Evolutionary conservation across 306 rosid species (phyloP).

Genomic region (Macrotyloma uniflorum): DNA sequence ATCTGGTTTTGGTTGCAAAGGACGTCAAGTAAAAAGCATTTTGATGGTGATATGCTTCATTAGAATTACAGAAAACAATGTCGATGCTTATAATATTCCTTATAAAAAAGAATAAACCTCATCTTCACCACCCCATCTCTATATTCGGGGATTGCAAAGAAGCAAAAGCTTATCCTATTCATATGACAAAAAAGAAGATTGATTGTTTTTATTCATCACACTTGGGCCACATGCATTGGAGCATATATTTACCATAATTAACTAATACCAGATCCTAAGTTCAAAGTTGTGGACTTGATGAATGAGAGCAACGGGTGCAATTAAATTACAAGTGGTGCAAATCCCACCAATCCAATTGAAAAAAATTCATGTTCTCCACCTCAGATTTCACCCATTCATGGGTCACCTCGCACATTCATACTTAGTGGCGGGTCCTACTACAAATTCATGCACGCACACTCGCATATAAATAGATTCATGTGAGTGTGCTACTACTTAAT

Average conservation of each 20-base stretch:
- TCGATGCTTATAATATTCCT: constrained; percentile 38
- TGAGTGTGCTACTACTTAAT: background rate
- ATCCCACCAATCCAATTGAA: background rate
- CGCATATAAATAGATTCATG: constrained; percentile 31
- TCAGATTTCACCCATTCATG: constrained; percentile 14
- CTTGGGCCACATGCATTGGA: background rate
- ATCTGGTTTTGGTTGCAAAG: constrained; percentile 30
- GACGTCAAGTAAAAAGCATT: constrained; percentile 28
- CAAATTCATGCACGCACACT: background rate
- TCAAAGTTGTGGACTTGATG: background rate
- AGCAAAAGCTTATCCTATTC: background rate
- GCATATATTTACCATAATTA: background rate
- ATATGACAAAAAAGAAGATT: background rate
- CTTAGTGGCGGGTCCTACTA: constrained; percentile 39
- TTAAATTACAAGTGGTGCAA: background rate
- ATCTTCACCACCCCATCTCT: constrained; percentile 29
- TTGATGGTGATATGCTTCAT: background rate
- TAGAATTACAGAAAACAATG: constrained; percentile 14
- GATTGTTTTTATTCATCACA: background rate
- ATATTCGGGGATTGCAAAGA: background rate
- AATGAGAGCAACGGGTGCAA: background rate
- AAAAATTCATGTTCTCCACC: constrained; percentile 39
- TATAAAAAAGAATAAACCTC: constrained; percentile 41
- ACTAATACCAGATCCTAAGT: background rate
- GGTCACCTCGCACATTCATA: constrained; percentile 40